These are phyloP conservation scores for Pharus latifolius DNA, from an alignment of 176 grass and related monocot genomes.

Conservation along the genomic window DNA sequence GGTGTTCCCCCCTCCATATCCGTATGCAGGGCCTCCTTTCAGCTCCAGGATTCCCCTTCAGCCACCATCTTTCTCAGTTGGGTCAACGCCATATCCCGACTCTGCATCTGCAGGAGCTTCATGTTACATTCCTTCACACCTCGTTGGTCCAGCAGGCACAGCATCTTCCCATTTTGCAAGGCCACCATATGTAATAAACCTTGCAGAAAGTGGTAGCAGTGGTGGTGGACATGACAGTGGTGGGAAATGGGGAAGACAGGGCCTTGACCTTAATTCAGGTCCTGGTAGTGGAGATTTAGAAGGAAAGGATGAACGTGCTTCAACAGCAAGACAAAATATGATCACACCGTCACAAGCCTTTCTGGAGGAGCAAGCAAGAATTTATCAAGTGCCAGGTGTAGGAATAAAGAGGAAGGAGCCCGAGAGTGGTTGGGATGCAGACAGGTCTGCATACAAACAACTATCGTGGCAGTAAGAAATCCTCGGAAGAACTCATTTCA, in stretches of 20 bases:
- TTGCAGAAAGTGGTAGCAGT: conserved; percentile 54
- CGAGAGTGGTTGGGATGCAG: conserved; percentile 69
- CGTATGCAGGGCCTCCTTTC: conserved; percentile 54
- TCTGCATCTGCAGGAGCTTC: conserved; percentile 25
- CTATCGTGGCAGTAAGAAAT: conserved; percentile 52
- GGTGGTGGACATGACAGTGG: conserved; percentile 43
- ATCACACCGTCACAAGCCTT: conserved; percentile 39
- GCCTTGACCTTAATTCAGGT: conserved; percentile 76
- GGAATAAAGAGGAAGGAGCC: conserved; percentile 77
- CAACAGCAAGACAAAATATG: conserved; percentile 44
- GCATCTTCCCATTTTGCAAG: conserved; percentile 48
- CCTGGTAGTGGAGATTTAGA: conserved; percentile 53
- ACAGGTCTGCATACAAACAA: conserved; percentile 60
- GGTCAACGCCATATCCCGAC: conserved; percentile 33
- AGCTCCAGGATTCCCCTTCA: conserved; percentile 29
- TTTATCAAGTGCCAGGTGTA: conserved; percentile 42
- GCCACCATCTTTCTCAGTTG: conserved; percentile 36
- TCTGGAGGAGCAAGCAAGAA: conserved; percentile 56
- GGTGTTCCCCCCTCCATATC: conserved; percentile 52
- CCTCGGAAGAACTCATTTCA: not conserved
- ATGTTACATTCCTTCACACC: conserved; percentile 32
- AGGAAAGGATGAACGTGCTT: conserved; percentile 45
- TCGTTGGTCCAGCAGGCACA: conserved; percentile 39
- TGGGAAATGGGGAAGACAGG: conserved; percentile 53
- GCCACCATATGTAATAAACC: conserved; percentile 59